Base-by-base conservation (phyloP, 768 basidiomycete genomes). In the Fibroporia radiculosa region DNA sequence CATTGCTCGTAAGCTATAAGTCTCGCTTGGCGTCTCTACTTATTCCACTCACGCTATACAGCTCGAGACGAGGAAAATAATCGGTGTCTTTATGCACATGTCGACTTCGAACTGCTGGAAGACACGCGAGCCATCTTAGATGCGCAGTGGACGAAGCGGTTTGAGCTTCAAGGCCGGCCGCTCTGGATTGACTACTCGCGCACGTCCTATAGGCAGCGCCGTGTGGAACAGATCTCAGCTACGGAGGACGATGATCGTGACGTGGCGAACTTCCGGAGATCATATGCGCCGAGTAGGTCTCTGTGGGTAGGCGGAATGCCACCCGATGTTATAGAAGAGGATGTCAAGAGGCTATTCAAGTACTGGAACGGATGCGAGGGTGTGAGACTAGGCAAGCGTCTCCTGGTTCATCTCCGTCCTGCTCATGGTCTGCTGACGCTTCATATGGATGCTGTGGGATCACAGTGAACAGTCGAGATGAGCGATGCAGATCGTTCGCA, bases 231-330 rank as follows among this genome's bases (percentile, higher is more conserved):
- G 20, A 22, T 24, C 20, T 6, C 8, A 13, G n/a, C 5, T 5
- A n/a, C 27, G n/a, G 26, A 4, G 23, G 16, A 44, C 23, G 33
- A 25, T 12, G 32, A 7, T 27, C 41, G 12, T 5, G 11, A 14
- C n/a, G 42, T 23, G 18, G 23, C 14, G 12, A 22, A 33, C n/a
- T 19, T 24, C 32, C 33, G 20, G 20, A 31, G 13, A 19, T 6
- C 4, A 10, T 14, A 44, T 28, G 32, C 42, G 4, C 42, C 42
- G 4, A 34, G 33, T 20, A 10, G 13, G 29, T 7, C 5, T 2
- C 33, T 44, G 6, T 44, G 42, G 42, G 42, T 44, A 3, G 42
- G 42, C 24, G 42, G 32, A n/a, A 12, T 44, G 42, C 42, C 32
- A 3, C 6, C 3, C 32, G 3, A 25, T 13, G 33, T 14, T 5